These are phyloP conservation scores for Hamamelis virginiana DNA, from an alignment of 164 flowering plant species.

Conservation along the genomic window DNA sequence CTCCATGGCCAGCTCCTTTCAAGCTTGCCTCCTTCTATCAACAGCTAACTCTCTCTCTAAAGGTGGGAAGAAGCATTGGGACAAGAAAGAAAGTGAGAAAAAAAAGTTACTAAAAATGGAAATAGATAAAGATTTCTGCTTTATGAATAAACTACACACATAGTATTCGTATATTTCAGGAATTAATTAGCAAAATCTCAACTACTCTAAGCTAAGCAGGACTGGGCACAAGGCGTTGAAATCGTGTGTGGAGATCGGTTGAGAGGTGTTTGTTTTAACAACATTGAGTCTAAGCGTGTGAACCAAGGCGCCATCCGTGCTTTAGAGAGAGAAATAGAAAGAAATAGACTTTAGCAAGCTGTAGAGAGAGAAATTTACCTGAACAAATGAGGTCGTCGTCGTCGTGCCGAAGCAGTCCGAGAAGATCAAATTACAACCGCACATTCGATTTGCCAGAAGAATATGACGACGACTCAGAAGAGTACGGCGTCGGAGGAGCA, in stretches of 20 bases:
- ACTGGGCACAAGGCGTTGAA: constrained; percentile 27
- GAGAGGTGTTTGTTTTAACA: constrained; percentile 33
- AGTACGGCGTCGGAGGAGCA: constrained; percentile 61
- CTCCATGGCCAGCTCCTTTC: no score
- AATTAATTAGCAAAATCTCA: background rate
- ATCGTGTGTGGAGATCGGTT: constrained; percentile 28
- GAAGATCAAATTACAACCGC: constrained; percentile 33
- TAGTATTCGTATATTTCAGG: background rate
- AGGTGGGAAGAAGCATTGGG: no score
- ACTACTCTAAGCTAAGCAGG: constrained; percentile 3
- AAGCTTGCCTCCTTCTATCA: no score
- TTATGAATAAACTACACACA: no score
- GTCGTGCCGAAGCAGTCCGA: constrained; percentile 34
- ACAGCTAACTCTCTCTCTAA: no score
- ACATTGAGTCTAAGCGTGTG: constrained; percentile 6
- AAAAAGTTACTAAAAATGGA: no score
- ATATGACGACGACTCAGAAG: constrained; percentile 15
- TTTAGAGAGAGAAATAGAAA: background rate
- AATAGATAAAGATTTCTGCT: no score
- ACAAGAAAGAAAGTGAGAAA: no score
- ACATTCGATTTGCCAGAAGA: constrained; percentile 31
- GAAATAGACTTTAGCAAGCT: background rate
- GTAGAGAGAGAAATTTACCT: background rate
- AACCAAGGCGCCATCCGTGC: background rate
- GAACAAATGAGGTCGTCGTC: constrained; percentile 27